Percentiles rank a stretch among this genome's conserved stretches.
Conservation (phyloP, 805 yeast genomes). For the Saturnispora bothae region DNA sequence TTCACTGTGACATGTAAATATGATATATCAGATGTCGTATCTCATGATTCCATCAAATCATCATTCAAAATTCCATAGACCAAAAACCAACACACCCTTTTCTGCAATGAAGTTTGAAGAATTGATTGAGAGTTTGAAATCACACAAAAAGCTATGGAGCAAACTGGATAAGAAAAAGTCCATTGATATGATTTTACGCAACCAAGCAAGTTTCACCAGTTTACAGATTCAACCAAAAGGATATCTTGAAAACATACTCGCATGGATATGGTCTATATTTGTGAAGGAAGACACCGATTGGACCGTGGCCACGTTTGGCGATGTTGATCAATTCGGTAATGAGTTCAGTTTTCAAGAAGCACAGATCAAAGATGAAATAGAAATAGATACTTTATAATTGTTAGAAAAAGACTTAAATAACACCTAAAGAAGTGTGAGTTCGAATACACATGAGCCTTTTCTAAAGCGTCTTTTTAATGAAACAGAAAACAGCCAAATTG, state of each 20-base stretch:
- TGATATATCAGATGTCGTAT: too few species aligned
- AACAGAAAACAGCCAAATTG: too few species aligned
- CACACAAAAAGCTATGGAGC: neutral
- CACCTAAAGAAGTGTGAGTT: too few species aligned
- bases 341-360: too few species aligned
- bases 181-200: neutral
- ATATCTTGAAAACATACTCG: conserved; percentile 6
- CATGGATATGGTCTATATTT: conserved; percentile 4
- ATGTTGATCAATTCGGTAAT: conserved; percentile 9
- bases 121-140: neutral
- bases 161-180: conserved; percentile 2
- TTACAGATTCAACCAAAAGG: conserved; percentile 1
- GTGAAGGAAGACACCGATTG: neutral
- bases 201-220: neutral
- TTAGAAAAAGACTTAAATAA: too few species aligned
- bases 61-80: too few species aligned
- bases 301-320: neutral
- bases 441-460: too few species aligned
- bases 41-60: too few species aligned
- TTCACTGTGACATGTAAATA: too few species aligned
- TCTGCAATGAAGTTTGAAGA: neutral
- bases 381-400: conserved; percentile 2
- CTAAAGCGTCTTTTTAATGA: too few species aligned
- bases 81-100: neutral
- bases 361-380: too few species aligned